phyloP scores from a whole-genome alignment of 345 rosid species.

The Bruguiera parviflora region DNA sequence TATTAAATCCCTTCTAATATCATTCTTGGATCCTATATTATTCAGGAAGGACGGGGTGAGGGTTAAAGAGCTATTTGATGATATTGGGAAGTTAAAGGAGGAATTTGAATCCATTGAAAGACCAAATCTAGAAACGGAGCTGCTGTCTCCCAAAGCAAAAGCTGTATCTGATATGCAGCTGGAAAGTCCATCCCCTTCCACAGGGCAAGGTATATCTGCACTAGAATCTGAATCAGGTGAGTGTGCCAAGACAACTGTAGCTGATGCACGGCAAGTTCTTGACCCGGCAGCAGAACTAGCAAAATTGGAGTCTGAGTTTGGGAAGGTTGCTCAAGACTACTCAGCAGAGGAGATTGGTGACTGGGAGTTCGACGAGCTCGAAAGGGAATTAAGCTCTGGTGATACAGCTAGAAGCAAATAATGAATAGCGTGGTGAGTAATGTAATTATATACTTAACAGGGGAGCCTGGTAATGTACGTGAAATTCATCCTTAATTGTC shows the following conservation, averaged over 20 bases:
- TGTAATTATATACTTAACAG: conserved; percentile 6
- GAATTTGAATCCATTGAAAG: conserved; percentile 83
- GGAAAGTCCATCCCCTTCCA: conserved; percentile 22
- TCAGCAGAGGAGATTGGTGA: conserved; percentile 73
- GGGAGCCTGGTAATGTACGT: conserved; percentile 6
- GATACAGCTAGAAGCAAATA: conserved; percentile 35
- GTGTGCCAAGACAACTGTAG: conserved; percentile 26
- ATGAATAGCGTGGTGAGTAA: not conserved
- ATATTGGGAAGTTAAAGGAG: conserved; percentile 64
- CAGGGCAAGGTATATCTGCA: conserved; percentile 9
- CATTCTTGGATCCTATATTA: not conserved
- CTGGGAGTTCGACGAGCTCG: conserved; percentile 98
- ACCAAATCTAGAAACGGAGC: conserved; percentile 76
- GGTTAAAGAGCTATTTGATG: conserved; percentile 70
- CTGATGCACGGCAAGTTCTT: conserved; percentile 33
- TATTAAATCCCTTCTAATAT: not conserved
- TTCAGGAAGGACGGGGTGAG: conserved; percentile 65
- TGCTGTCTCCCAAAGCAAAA: conserved; percentile 40
- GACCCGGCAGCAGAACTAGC: conserved; percentile 85
- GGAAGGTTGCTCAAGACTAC: conserved; percentile 72
- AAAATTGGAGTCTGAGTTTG: conserved; percentile 86
- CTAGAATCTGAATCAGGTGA: conserved; percentile 34
- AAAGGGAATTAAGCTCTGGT: conserved; percentile 62
- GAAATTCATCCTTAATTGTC: conserved; percentile 10
- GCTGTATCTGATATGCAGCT: conserved; percentile 30